Evolutionary conservation across 768 basidiomycete genomes (phyloP).

Genomic region (Boletus tylopilopsis): DNA sequence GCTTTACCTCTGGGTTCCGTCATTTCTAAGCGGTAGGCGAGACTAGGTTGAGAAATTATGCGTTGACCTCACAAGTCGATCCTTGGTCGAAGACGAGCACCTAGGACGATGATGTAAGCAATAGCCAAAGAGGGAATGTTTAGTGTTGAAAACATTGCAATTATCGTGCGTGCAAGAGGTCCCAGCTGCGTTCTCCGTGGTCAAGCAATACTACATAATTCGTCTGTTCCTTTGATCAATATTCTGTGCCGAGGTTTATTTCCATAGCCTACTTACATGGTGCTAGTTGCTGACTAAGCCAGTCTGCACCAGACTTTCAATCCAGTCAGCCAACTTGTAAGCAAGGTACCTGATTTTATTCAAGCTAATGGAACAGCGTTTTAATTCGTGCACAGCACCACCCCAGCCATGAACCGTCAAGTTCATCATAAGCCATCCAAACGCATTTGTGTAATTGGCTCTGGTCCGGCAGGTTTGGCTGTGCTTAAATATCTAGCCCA

Average conservation of each 20-base stretch:
- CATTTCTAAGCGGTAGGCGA: slow-evolving; percentile 37
- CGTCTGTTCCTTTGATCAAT: too few species aligned
- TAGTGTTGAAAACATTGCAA: not conserved
- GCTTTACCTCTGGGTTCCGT: slow-evolving; percentile 73
- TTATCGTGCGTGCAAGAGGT: too few species aligned
- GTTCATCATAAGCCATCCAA: slow-evolving; percentile 19
- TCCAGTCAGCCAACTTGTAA: not conserved
- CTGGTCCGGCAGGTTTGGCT: slow-evolving; percentile 71
- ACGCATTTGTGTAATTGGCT: slow-evolving; percentile 69
- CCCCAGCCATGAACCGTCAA: slow-evolving; percentile 4
- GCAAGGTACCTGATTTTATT: not conserved
- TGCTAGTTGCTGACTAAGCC: not conserved
- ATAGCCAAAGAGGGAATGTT: not conserved
- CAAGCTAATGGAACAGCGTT: not conserved
- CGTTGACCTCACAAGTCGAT: slow-evolving; percentile 82
- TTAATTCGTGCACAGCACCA: not conserved
- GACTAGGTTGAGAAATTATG: slow-evolving; percentile 1
- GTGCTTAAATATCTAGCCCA: slow-evolving; percentile 64
- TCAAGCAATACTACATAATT: too few species aligned
- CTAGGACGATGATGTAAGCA: slow-evolving; percentile 16
- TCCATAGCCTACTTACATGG: too few species aligned
- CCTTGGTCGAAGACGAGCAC: slow-evolving; percentile 65
- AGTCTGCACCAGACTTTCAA: too few species aligned
- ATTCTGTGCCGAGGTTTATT: too few species aligned
- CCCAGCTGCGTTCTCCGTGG: too few species aligned